Percentiles rank a stretch among this genome's conserved stretches.
Evolutionary conservation across 176 grass and related monocot genomes (phyloP).

Genomic region (Zea luxurians): DNA sequence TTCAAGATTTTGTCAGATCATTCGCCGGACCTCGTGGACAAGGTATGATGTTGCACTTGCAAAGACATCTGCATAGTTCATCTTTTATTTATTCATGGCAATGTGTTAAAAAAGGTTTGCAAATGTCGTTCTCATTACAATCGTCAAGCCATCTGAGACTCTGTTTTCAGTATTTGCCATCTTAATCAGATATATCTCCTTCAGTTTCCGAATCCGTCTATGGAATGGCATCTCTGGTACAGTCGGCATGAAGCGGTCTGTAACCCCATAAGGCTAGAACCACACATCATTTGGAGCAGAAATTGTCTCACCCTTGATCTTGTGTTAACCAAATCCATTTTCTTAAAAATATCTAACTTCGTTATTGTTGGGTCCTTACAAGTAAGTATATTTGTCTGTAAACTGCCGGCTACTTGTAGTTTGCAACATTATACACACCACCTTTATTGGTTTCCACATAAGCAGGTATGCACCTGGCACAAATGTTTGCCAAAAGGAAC

Average conservation of each 20-base stretch:
- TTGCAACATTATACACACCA: neutral
- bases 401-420: neutral
- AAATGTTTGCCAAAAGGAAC: neutral
- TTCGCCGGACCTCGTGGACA: slow-evolving; percentile 84
- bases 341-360: neutral
- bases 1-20: slow-evolving; percentile 83
- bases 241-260: neutral
- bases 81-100: slow-evolving; percentile 20
- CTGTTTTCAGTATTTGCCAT: neutral
- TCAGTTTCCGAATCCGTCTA: neutral
- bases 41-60: slow-evolving; percentile 57
- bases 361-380: slow-evolving; percentile 1
- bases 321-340: neutral
- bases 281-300: neutral
- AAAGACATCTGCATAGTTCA: slow-evolving; percentile 19
- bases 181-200: neutral
- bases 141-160: neutral
- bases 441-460: slow-evolving; percentile 20
- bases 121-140: neutral
- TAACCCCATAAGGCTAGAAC: neutral
- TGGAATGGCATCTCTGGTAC: neutral
- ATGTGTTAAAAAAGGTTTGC: neutral
- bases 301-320: neutral
- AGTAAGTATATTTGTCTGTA: neutral
- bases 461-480: neutral